Percentiles rank a stretch among this genome's conserved stretches.
These are phyloP conservation scores for Heterococcus sp. DNA, from an alignment of 108 stramenopile species.

Conservation along the genomic window DNA sequence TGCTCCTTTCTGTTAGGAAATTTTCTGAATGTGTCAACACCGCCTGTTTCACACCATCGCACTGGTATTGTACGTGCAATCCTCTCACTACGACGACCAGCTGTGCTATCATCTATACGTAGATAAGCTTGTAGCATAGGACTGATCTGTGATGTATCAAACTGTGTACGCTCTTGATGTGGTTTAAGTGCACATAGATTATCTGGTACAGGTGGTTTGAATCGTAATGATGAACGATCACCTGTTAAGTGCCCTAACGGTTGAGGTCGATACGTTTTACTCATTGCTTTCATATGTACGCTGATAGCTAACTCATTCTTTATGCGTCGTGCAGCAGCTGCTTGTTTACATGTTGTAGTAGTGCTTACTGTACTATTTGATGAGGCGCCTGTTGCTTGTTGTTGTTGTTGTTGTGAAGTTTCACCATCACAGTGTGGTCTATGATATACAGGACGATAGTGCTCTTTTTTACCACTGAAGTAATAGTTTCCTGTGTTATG, in stretches of 20 bases:
- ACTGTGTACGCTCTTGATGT: constrained; percentile 19
- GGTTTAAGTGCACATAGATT: constrained; percentile 11
- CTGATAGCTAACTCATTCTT: too few relatives aligned
- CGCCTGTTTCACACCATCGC: constrained; percentile 46
- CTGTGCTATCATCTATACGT: constrained; percentile 23
- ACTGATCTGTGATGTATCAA: constrained; percentile 20
- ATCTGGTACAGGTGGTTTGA: constrained; percentile 23
- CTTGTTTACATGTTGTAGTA: too few relatives aligned
- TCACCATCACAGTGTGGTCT: too few relatives aligned
- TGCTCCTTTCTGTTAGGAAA: constrained; percentile 7
- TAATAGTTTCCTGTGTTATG: too few relatives aligned
- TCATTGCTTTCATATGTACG: too few relatives aligned
- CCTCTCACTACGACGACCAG: constrained; percentile 19
- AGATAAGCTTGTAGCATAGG: constrained; percentile 13
- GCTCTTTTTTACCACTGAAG: too few relatives aligned
- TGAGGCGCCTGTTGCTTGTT: too few relatives aligned
- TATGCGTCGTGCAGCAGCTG: too few relatives aligned
- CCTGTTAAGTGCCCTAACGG: constrained; percentile 27
- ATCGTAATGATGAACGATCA: constrained; percentile 24
- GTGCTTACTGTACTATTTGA: too few relatives aligned
- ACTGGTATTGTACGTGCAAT: constrained; percentile 42
- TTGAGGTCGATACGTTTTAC: constrained; percentile 7
- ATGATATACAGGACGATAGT: too few relatives aligned
- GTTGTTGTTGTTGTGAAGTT: too few relatives aligned
- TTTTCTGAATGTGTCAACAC: constrained; percentile 30